phyloP scores from a whole-genome alignment of 202 grass and related monocot species.

The Carex sylvatica region DNA sequence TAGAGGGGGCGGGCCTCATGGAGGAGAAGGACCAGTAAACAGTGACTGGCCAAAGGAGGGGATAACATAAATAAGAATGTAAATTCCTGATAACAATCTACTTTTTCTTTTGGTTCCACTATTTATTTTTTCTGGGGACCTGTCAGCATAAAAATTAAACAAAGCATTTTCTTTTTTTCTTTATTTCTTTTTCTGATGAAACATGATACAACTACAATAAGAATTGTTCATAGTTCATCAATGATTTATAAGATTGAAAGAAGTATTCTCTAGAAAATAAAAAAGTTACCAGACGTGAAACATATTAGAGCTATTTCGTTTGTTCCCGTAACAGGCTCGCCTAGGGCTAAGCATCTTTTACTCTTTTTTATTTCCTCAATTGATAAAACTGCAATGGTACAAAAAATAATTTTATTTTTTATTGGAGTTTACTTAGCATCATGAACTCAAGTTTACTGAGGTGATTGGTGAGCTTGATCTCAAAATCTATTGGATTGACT shows the following conservation, averaged over 20 bases:
- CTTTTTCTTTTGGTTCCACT: background rate
- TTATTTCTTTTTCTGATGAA: no score
- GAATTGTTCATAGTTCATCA: background rate
- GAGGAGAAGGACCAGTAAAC: no score
- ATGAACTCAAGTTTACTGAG: no score
- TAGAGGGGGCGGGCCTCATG: no score
- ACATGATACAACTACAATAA: background rate
- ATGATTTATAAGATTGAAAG: background rate
- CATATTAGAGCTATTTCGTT: slow-evolving; percentile 68
- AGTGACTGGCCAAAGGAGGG: no score
- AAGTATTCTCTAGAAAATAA: background rate
- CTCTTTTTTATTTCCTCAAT: slow-evolving; percentile 37
- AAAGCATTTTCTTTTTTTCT: no score
- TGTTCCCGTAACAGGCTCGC: slow-evolving; percentile 37
- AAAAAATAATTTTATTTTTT: background rate
- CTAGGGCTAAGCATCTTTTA: background rate
- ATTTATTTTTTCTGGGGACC: background rate
- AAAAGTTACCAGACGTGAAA: slow-evolving; percentile 87
- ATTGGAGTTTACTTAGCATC: background rate
- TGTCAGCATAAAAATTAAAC: no score
- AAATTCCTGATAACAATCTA: background rate
- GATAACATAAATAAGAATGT: slow-evolving; percentile 5
- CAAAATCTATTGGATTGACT: background rate
- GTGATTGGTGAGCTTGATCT: background rate
- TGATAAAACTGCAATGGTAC: slow-evolving; percentile 40